Percentiles rank a stretch among this genome's conserved stretches.
Evolutionary conservation across 75 land plant genomes (phyloP).

Genomic region (Sequoiadendron giganteum): DNA sequence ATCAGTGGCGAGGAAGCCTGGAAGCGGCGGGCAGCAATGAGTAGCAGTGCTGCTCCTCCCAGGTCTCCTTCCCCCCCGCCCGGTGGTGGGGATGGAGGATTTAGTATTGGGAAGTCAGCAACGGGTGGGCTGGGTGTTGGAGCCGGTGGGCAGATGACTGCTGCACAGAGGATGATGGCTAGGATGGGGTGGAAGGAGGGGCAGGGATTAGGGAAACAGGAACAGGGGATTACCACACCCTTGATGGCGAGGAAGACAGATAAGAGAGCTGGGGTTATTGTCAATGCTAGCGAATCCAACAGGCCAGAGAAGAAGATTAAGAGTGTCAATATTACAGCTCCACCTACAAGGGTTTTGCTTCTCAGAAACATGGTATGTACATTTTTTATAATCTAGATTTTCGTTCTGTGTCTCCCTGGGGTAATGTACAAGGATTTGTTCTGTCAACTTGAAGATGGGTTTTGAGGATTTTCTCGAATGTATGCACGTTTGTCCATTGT

Average conservation of each 20-base stretch:
- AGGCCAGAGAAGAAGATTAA: slow-evolving; percentile 71
- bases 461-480: background rate
- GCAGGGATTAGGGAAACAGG: slow-evolving; percentile 96
- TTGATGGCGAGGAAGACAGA: slow-evolving; percentile 98
- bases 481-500: background rate
- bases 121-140: slow-evolving; percentile 74
- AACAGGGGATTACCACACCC: slow-evolving; percentile 98
- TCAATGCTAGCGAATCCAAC: slow-evolving; percentile 77
- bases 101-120: slow-evolving; percentile 73
- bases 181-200: slow-evolving; percentile 99
- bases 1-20: slow-evolving; percentile 96
- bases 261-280: slow-evolving; percentile 93
- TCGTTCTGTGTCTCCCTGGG: background rate
- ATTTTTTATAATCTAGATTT: background rate
- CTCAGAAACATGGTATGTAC: slow-evolving; percentile 89
- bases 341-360: slow-evolving; percentile 86
- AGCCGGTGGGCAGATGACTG: slow-evolving; percentile 94
- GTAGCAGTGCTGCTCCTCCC: slow-evolving; percentile 27
- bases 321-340: slow-evolving; percentile 63
- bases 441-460: background rate
- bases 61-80: slow-evolving; percentile 61
- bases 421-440: background rate
- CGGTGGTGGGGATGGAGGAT: slow-evolving; percentile 51
- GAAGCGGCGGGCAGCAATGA: slow-evolving; percentile 83
- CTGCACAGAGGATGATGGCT: slow-evolving; percentile 99